phyloP scores from a whole-genome alignment of 2,329 filamentous ascomycete species.

The Penicillium sp. region DNA sequence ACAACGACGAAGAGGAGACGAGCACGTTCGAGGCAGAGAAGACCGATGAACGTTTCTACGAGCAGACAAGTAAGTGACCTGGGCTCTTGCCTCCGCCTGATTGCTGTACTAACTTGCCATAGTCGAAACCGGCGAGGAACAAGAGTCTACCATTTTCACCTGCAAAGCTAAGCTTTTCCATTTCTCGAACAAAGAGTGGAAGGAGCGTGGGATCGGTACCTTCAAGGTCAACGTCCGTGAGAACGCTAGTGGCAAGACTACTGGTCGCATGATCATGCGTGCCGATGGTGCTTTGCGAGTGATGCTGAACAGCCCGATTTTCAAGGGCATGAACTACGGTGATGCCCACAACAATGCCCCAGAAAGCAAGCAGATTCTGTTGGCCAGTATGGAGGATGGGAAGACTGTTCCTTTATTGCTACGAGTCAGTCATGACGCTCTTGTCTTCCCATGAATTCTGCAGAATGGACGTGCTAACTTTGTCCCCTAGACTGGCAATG shows the following conservation, averaged over 20 bases:
- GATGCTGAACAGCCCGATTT: slow-evolving; percentile 78
- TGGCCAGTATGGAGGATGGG: slow-evolving; percentile 58
- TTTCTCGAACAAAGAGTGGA: slow-evolving; percentile 75
- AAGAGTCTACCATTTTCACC: slow-evolving; percentile 70
- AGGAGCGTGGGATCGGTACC: slow-evolving; percentile 80
- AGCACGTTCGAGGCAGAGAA: slow-evolving; percentile 48
- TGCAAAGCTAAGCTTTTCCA: slow-evolving; percentile 82
- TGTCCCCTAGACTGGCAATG: slow-evolving; percentile 38
- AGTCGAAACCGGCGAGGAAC: slow-evolving; percentile 77
- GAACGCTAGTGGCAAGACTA: slow-evolving; percentile 55
- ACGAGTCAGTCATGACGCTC: slow-evolving; percentile 53
- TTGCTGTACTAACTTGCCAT: not conserved
- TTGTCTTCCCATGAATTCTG: not conserved
- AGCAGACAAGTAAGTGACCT: slow-evolving; percentile 62
- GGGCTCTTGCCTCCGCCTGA: not conserved
- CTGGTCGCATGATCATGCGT: slow-evolving; percentile 77
- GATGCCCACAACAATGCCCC: slow-evolving; percentile 62
- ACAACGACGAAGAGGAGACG: slow-evolving; percentile 52
- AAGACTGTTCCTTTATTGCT: slow-evolving; percentile 54
- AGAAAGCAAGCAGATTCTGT: slow-evolving; percentile 65
- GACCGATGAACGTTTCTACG: slow-evolving; percentile 49
- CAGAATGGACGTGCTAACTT: slow-evolving; percentile 1
- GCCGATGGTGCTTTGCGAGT: slow-evolving; percentile 86
- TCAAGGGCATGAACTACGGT: slow-evolving; percentile 75
- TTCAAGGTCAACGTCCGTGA: slow-evolving; percentile 75